These are phyloP conservation scores for Fusarium udum DNA, from an alignment of 2,329 filamentous ascomycete species.

Conservation along the genomic window DNA sequence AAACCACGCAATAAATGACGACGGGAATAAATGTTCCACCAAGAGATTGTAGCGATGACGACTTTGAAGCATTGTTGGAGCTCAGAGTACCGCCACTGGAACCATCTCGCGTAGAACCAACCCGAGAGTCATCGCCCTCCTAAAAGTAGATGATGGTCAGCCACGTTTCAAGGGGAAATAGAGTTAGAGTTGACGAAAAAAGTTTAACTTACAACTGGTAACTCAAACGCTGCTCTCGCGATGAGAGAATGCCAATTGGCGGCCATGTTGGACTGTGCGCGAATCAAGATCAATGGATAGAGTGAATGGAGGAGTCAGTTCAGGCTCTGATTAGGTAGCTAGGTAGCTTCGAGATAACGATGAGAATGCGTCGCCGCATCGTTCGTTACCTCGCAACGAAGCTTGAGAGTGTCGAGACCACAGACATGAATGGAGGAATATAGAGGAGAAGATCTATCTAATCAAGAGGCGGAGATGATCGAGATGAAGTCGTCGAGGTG, in stretches of 20 bases:
- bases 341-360: not conserved
- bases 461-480: not conserved
- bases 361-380: slow-evolving; percentile 19
- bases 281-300: not conserved
- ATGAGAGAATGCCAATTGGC: slow-evolving; percentile 20
- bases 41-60: slow-evolving; percentile 49
- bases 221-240: slow-evolving; percentile 17
- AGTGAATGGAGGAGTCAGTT: not conserved
- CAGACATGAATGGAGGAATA: slow-evolving; percentile 20
- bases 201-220: slow-evolving; percentile 22
- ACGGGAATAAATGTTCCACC: slow-evolving; percentile 65
- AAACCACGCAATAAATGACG: slow-evolving; percentile 59
- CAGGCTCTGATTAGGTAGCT: not conserved
- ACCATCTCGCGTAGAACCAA: slow-evolving; percentile 49
- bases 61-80: slow-evolving; percentile 46
- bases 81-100: slow-evolving; percentile 50
- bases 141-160: not conserved
- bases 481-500: slow-evolving; percentile 16
- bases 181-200: not conserved
- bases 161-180: not conserved
- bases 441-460: not conserved
- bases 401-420: not conserved
- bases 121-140: slow-evolving; percentile 46
- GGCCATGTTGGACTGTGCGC: slow-evolving; percentile 12
- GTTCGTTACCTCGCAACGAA: slow-evolving; percentile 23